Percentiles rank a stretch among this genome's conserved stretches.
Evolutionary conservation across 768 basidiomycete species (phyloP).

Genomic region (Lentinus tigrinus): DNA sequence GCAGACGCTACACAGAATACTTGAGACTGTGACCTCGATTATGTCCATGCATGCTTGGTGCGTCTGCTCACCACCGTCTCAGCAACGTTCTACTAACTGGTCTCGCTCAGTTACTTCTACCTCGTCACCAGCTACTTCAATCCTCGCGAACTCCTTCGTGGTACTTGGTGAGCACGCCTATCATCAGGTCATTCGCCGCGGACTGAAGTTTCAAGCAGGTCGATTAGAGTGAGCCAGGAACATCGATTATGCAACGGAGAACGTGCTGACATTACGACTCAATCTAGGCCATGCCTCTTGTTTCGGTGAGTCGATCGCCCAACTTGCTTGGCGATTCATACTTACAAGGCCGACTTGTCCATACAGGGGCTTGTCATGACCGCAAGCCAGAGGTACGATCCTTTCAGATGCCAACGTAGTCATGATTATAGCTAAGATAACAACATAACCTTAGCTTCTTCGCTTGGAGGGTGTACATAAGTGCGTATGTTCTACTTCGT

Average conservation of each 20-base stretch:
- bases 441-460: not conserved
- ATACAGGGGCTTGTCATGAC: not conserved
- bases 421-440: too few relatives aligned
- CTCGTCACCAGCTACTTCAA: slow-evolving; percentile 6
- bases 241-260: too few relatives aligned
- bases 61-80: not conserved
- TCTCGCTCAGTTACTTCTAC: not conserved
- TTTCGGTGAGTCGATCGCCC: too few relatives aligned
- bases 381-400: not conserved
- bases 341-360: too few relatives aligned
- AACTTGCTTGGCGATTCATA: too few relatives aligned
- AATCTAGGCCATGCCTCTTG: too few relatives aligned
- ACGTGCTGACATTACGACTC: too few relatives aligned
- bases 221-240: too few relatives aligned
- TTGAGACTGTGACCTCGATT: not conserved
- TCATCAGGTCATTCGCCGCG: not conserved
- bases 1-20: too few relatives aligned
- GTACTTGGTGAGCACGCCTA: not conserved
- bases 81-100: not conserved
- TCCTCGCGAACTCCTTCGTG: not conserved
- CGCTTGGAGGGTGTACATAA: not conserved
- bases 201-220: not conserved
- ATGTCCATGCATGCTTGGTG: not conserved
- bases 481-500: too few relatives aligned
- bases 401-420: too few relatives aligned